These are phyloP conservation scores for Septoria linicola DNA, from an alignment of 2,329 filamentous ascomycete species.

Conservation along the genomic window DNA sequence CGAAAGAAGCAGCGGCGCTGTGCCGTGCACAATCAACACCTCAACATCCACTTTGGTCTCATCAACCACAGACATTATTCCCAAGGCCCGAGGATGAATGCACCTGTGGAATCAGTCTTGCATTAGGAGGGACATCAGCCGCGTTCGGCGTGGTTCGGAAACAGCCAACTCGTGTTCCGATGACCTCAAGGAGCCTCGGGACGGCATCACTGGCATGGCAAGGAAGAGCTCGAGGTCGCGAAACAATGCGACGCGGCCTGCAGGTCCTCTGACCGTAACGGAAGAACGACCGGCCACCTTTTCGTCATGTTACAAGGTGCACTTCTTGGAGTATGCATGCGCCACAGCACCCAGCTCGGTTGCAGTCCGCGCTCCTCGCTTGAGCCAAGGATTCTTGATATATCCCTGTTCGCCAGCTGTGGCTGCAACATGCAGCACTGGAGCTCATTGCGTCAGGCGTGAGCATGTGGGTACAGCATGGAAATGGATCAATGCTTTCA, in stretches of 20 bases:
- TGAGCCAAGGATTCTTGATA: slow-evolving; percentile 11
- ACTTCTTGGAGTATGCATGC: slow-evolving; percentile 3
- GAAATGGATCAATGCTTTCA: slow-evolving; percentile 15
- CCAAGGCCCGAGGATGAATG: no score
- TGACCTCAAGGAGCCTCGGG: not conserved
- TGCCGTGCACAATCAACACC: no score
- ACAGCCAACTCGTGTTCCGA: no score
- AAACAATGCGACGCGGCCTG: not conserved
- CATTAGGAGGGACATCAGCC: no score
- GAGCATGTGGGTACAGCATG: slow-evolving; percentile 20
- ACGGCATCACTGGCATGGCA: not conserved
- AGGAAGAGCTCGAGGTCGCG: not conserved
- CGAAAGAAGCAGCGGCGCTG: no score
- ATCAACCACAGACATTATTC: no score
- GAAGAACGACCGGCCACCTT: no score
- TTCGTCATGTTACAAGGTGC: slow-evolving; percentile 10
- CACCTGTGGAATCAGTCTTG: no score
- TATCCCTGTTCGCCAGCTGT: slow-evolving; percentile 24
- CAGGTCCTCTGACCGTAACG: not conserved
- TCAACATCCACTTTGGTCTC: no score
- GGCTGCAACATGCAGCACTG: slow-evolving; percentile 20
- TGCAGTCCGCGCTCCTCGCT: slow-evolving; percentile 8
- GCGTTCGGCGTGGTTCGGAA: no score
- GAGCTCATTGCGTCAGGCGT: slow-evolving; percentile 29
- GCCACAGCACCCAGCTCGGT: slow-evolving; percentile 18